phyloP scores from a whole-genome alignment of 2,329 filamentous ascomycete genomes.

The Kalmusia sp. region DNA sequence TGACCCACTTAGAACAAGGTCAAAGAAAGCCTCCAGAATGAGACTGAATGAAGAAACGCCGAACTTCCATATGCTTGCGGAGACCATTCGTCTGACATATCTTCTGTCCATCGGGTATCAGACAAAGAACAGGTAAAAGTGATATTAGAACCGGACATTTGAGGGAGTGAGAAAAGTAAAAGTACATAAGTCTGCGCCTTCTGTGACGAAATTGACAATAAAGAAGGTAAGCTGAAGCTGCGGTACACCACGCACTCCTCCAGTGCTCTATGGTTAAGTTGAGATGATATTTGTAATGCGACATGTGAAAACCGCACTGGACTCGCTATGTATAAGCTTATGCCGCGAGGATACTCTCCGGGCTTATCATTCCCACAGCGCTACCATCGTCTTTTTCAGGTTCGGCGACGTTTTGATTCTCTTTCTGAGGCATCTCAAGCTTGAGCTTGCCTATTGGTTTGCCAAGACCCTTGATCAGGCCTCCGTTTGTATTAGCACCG shows the following conservation, averaged over 20 bases:
- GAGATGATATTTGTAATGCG: constrained; percentile 1
- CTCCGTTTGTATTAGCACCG: constrained; percentile 19
- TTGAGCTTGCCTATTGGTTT: constrained; percentile 63
- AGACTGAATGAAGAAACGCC: constrained; percentile 26
- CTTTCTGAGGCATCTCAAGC: constrained; percentile 62
- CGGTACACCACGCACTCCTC: constrained; percentile 2
- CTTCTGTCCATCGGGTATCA: background rate
- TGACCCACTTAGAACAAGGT: constrained; percentile 22
- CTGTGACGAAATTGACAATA: background rate
- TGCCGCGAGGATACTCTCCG: constrained; percentile 68
- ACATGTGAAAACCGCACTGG: background rate
- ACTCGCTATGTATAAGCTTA: constrained; percentile 9
- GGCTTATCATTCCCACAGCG: constrained; percentile 79
- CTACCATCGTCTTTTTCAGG: constrained; percentile 73
- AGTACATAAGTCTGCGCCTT: background rate
- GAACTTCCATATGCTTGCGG: constrained; percentile 15
- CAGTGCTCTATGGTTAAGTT: constrained; percentile 4
- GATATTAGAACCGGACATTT: constrained; percentile 4
- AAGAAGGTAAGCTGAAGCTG: background rate
- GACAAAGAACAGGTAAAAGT: constrained; percentile 3
- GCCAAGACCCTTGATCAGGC: constrained; percentile 49
- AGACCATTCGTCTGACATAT: constrained; percentile 7
- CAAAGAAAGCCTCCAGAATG: background rate
- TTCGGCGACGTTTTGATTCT: constrained; percentile 65
- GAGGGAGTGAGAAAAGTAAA: constrained; percentile 8